A percentile compares a stretch with the other conserved stretches of the same genome.
phyloP scores from a whole-genome alignment of 2,329 filamentous ascomycete species.

The Hortaea werneckii region DNA sequence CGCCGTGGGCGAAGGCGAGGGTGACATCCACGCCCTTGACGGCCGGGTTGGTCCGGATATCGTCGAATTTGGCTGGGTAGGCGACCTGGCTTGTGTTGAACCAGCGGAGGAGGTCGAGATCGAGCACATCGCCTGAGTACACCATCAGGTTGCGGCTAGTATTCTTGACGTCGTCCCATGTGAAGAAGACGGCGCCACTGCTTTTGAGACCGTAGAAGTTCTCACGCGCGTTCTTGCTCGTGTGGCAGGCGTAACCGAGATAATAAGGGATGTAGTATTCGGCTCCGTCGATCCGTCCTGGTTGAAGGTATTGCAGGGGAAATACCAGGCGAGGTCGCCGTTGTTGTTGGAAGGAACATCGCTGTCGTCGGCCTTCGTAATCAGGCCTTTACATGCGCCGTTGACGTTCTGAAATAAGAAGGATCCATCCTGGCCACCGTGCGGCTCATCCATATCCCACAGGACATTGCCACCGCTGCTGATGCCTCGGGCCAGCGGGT shows the following conservation, averaged over 20 bases:
- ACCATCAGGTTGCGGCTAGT: conserved; percentile 80
- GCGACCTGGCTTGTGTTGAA: conserved; percentile 74
- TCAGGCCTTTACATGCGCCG: conserved; percentile 85
- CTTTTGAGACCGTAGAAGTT: conserved; percentile 64
- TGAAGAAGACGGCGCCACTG: conserved; percentile 86
- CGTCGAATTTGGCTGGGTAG: conserved; percentile 67
- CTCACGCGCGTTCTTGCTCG: conserved; percentile 55
- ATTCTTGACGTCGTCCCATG: conserved; percentile 90
- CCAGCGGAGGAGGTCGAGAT: conserved; percentile 80
- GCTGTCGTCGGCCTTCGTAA: conserved; percentile 59
- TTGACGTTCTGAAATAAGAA: conserved; percentile 99
- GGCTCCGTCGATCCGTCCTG: conserved; percentile 79
- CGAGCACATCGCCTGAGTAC: conserved; percentile 87
- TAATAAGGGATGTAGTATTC: conserved; percentile 70
- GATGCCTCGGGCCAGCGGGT: conserved; percentile 73
- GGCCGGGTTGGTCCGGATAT: conserved; percentile 60
- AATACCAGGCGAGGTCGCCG: conserved; percentile 86
- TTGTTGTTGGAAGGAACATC: conserved; percentile 67
- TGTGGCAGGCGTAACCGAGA: conserved; percentile 81
- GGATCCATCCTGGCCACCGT: conserved; percentile 84
- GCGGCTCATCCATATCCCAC: conserved; percentile 71
- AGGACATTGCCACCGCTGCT: conserved; percentile 66
- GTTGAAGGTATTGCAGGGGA: conserved; percentile 83
- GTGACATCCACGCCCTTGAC: conserved; percentile 83
- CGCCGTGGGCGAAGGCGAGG: conserved; percentile 66